Evolutionary conservation across 2,329 filamentous ascomycete species (phyloP), one percentile per base, ranked within the genome.

Genomic region (Pyrenophora seminiperda): DNA sequence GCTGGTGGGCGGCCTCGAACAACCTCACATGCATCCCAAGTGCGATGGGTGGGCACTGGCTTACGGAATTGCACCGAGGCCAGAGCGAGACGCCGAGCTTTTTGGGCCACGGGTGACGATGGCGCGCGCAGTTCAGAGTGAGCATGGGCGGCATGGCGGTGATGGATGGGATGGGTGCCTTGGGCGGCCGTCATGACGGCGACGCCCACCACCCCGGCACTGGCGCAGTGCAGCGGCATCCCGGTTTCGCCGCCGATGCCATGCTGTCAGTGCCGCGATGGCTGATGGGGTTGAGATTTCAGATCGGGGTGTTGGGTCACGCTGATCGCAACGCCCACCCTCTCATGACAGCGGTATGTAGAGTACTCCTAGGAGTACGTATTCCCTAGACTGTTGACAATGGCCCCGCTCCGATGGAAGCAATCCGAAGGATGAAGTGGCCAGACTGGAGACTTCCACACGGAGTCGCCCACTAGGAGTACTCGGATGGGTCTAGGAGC

Each of bases 71-170:
- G 41, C 42, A 45, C 53, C 42, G 47, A 57, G 55, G 32, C 53
- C 50, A 59, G 54, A 50, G 51, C 43, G 49, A 52, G 18, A 38
- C 47, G 58, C 50, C 59, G 53, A 59, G 53, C 49, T 47, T 50
- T 56, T 53, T 44, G 51, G 52, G 41, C 56, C 46, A 58, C 59
- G 54, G 41, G 53, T 63, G 61, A 62, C 54, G 59, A 57, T 54
- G 54, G 54, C 57, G 51, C 55, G 53, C 49, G 53, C 53, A 44
- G 49, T n/a, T n/a, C n/a, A n/a, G n/a, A n/a, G 46, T 47, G 33
- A 50, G 42, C 33, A 36, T 38, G 49, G 30, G 4, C 4, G 20
- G 4, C 4, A 27, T 27, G 22, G 22, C 20, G 20, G 50, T 33
- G 22, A 29, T 24, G 38, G n/a, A n/a, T n/a, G n/a, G n/a, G n/a